phyloP scores from a whole-genome alignment of 2,329 filamentous ascomycete genomes.

The Ceratocystis huliohia region DNA sequence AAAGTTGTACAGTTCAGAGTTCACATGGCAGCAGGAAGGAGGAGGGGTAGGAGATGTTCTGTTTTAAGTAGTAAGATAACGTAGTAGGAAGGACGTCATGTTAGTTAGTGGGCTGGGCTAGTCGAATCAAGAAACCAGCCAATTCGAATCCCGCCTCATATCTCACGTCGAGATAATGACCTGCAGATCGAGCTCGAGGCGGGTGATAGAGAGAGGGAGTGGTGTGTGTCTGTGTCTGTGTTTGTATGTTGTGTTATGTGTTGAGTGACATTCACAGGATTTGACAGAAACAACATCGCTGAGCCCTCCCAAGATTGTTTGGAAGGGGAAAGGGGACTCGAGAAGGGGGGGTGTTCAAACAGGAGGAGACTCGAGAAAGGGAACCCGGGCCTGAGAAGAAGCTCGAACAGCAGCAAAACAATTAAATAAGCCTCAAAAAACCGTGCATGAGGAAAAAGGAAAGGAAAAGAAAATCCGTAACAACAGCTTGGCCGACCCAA shows the following conservation, averaged over 20 bases:
- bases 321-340: neutral
- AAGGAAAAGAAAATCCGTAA: neutral
- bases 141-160: neutral
- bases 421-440: too few species aligned
- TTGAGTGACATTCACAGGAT: neutral
- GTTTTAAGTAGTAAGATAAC: neutral
- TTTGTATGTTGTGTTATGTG: neutral
- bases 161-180: slow-evolving; percentile 1
- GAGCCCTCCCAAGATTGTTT: neutral
- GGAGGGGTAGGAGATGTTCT: neutral
- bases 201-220: neutral
- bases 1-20: neutral
- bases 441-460: neutral
- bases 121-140: neutral
- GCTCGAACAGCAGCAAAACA: too few species aligned
- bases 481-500: neutral
- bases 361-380: too few species aligned
- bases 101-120: neutral
- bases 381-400: too few species aligned
- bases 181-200: neutral
- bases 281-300: neutral
- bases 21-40: neutral
- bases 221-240: neutral
- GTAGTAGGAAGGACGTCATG: neutral
- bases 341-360: neutral